Evolutionary conservation across 192 early-diverging fungal genomes (phyloP), one percentile per base, ranked within the genome.

Genomic region (Endogone sp.): DNA sequence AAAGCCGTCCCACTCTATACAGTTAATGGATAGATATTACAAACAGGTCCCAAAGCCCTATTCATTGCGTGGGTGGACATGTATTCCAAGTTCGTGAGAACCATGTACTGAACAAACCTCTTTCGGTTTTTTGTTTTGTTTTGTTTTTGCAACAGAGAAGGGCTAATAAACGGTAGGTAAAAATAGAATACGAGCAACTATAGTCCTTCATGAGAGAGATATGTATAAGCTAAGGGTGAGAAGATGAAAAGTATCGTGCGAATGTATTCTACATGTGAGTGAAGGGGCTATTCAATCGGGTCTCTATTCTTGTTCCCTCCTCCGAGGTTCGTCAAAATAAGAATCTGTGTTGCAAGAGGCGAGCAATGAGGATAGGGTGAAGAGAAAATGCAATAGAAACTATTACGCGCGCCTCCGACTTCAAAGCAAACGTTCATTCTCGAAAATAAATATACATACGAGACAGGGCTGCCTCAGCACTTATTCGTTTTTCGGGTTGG

Each of bases 401-500:
- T n/a, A n/a, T n/a, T n/a, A n/a, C n/a, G n/a, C n/a, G n/a, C n/a
- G n/a, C n/a, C n/a, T n/a, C n/a, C n/a, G n/a, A n/a, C n/a, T n/a
- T n/a, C n/a, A n/a, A n/a, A n/a, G n/a, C n/a, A n/a, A n/a, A n/a
- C n/a, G n/a, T n/a, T n/a, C 2, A 2, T 10, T 3, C 21, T 54
- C 0, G n/a, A 10, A 21, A 32, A 23, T 2, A 4, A 24, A 10
- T 0, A 11, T 0, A 60, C 77, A 69, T 79, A 79, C 77, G 77
- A 8, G 70, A 69, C 28, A 95, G 78, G 13, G 93, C 92, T 68
- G 89, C 84, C 64, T 90, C 86, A 2, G 94, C 94, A 20, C 83
- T 89, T 54, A 95, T 86, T 49, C 94, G 84, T 75, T 87, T 85
- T 63, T 94, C 91, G 3, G 94, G 94, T 26, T 82, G 89, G 68